Conservation (phyloP, 1,284 basidiomycete genomes). For the Irpex sp. region DNA sequence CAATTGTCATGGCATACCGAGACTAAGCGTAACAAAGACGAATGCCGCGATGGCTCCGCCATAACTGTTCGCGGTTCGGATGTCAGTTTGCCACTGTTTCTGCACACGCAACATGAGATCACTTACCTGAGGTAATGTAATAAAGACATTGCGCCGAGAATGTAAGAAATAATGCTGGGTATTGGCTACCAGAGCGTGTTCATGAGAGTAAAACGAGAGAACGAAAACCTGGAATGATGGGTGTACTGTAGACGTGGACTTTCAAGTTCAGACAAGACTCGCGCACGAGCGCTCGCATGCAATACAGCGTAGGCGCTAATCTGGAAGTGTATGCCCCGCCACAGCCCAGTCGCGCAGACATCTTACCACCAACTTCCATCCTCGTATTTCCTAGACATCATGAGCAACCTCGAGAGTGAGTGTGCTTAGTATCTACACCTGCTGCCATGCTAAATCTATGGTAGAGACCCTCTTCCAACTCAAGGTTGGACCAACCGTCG, state of each 20-base stretch:
- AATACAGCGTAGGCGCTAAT: background rate
- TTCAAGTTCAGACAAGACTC: background rate
- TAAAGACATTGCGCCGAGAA: constrained; percentile 16
- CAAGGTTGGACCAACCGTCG: constrained; percentile 52
- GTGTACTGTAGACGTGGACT: background rate
- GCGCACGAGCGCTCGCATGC: background rate
- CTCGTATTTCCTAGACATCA: constrained; percentile 27
- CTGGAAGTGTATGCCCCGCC: background rate
- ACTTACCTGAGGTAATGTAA: constrained; percentile 22
- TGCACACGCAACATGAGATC: background rate
- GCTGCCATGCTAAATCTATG: constrained; percentile 23
- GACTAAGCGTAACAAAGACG: constrained; percentile 32
- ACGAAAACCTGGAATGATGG: background rate
- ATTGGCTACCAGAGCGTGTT: constrained; percentile 16
- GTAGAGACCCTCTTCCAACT: constrained; percentile 94
- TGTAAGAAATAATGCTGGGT: background rate
- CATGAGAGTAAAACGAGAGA: background rate
- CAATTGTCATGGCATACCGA: constrained; percentile 20
- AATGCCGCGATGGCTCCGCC: constrained; percentile 33
- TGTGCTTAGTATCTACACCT: constrained; percentile 7
- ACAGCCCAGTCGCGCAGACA: background rate
- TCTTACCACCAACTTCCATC: background rate
- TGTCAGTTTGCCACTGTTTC: background rate
- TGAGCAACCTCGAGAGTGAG: constrained; percentile 92
- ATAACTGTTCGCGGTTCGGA: constrained; percentile 22